Evolutionary conservation across 345 rosid genomes (phyloP).

Genomic region (Reutealis trisperma): DNA sequence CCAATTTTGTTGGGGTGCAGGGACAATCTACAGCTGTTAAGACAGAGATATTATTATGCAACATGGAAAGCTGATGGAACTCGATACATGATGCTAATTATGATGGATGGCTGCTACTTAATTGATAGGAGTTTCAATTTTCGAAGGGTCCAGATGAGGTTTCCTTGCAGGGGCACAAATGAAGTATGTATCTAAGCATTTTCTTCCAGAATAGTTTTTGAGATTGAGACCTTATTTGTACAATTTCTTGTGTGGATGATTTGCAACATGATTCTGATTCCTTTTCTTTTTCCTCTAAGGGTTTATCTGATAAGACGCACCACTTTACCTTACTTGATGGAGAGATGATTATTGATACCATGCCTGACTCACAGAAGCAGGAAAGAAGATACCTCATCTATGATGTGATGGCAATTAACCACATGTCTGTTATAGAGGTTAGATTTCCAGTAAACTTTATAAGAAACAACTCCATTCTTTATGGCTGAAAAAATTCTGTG

Average conservation of each 20-base stretch:
- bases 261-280: constrained; percentile 14
- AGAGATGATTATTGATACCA: constrained; percentile 92
- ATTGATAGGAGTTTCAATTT: constrained; percentile 86
- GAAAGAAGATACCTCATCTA: constrained; percentile 98
- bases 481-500: not conserved
- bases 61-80: constrained; percentile 99
- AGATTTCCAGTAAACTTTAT: constrained; percentile 15
- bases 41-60: constrained; percentile 95
- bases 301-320: constrained; percentile 73
- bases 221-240: not conserved
- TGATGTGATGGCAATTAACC: constrained; percentile 88
- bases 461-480: not conserved
- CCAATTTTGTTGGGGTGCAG: constrained; percentile 45
- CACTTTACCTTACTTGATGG: constrained; percentile 93
- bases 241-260: not conserved
- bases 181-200: constrained; percentile 56
- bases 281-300: constrained; percentile 47
- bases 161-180: constrained; percentile 68
- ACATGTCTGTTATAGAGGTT: constrained; percentile 78
- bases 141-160: constrained; percentile 95
- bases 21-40: constrained; percentile 83
- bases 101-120: constrained; percentile 82
- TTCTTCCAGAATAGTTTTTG: constrained; percentile 13
- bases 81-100: constrained; percentile 95
- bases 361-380: constrained; percentile 88